Base-by-base conservation (phyloP, 1,284 basidiomycete species). In the Heterobasidion irregulare region DNA sequence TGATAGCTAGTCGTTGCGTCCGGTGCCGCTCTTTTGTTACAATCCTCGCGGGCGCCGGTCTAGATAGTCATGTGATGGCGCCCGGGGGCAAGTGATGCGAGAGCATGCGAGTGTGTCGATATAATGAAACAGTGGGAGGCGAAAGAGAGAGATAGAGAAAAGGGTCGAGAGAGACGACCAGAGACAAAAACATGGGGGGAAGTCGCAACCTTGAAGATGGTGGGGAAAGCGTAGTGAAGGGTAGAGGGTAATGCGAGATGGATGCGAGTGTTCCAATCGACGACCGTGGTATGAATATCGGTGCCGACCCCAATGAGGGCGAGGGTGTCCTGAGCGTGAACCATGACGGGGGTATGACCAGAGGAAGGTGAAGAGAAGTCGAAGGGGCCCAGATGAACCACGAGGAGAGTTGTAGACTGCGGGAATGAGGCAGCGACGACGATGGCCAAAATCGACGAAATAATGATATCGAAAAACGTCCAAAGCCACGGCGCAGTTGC, bases 251-350 rank as follows among this genome's bases (percentile, higher is more conserved):
- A 47, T 35, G 9, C 19, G 41, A n/a, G 12, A 46, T 16, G 44
- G 51, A 56, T 58, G 41, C 54, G 57, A 56, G 58, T 57, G 55
- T 56, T 53, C 59, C 59, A 63, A 58, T 59, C 63, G 64, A 63
- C 69, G 59, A 66, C 64, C 69, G 74, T 75, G 72, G 72, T 70
- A 77, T 76, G 72, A 77, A 77, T 76, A 71, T 70, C 72, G 70
- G 66, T 63, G 69, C 63, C 64, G 65, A 64, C 52, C n/a, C 16
- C 32, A 59, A 59, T 33, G 32, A 65, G 63, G 54, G 66, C 57
- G 68, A 64, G 63, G 65, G 50, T 69, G 70, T 76, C 75, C 74
- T 72, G 63, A 66, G 61, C 74, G 72, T 72, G 64, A 71, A 66
- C 71, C 68, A 55, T 63, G 59, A 70, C 68, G 71, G 58, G 49